A percentile compares a stretch with the other conserved stretches of the same genome.
Conservation (phyloP, 768 basidiomycete species). For the Lyophyllum shimeji region DNA sequence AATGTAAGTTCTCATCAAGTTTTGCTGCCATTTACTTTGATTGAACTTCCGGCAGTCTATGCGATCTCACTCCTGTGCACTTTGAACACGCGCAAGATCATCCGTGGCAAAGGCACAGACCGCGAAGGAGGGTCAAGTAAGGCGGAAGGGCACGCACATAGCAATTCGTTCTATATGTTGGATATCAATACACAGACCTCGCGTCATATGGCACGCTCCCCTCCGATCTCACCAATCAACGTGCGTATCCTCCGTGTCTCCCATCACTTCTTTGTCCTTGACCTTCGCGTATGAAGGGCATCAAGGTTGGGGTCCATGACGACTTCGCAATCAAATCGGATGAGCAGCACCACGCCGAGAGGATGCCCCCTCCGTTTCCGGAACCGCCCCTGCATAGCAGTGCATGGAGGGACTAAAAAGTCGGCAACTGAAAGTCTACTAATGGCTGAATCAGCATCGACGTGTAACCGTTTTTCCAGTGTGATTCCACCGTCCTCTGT, state of each 20-base stretch:
- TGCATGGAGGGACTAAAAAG: too few species aligned
- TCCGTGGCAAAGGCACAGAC: not conserved
- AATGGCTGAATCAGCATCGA: too few species aligned
- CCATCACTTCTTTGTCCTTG: not conserved
- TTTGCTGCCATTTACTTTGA: not conserved
- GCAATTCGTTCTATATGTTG: not conserved
- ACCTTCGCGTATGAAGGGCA: not conserved
- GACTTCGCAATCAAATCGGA: not conserved
- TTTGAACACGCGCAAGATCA: not conserved
- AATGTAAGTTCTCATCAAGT: constrained; percentile 33
- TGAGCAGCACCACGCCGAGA: too few species aligned
- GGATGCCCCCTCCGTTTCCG: too few species aligned
- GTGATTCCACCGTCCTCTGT: too few species aligned
- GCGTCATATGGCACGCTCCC: not conserved
- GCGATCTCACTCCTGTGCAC: not conserved
- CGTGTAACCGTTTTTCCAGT: too few species aligned
- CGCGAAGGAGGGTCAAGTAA: not conserved
- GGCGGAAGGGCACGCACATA: not conserved
- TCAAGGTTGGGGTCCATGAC: not conserved
- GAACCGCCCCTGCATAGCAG: too few species aligned
- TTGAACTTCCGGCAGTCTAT: not conserved
- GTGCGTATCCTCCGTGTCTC: not conserved
- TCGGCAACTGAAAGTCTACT: too few species aligned
- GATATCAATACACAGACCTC: not conserved
- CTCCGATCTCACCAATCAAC: not conserved